Conservation (phyloP, 2,329 filamentous ascomycete genomes). For the Pseudocercospora cruenta region DNA sequence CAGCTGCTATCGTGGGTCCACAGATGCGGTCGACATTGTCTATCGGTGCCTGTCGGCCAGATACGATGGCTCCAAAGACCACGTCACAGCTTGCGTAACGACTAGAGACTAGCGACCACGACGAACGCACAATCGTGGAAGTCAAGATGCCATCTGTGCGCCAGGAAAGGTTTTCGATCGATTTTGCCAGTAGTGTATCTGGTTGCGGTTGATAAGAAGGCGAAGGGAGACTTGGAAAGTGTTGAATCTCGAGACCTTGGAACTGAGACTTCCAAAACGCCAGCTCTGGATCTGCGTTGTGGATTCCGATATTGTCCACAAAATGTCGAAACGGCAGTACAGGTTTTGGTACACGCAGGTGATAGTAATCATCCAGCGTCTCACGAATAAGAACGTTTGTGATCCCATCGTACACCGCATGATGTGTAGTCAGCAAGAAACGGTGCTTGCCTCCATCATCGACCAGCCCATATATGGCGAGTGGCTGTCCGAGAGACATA, state of each 20-base stretch:
- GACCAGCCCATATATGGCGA: conserved; percentile 6
- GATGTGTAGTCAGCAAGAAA: conserved; percentile 37
- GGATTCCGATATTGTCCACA: conserved; percentile 38
- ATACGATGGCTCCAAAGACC: conserved; percentile 21
- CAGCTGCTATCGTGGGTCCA: conserved; percentile 23
- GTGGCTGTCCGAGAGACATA: not conserved
- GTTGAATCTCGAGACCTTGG: conserved; percentile 33
- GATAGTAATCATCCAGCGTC: conserved; percentile 26
- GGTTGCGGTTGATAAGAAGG: conserved; percentile 29
- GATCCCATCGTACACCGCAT: conserved; percentile 47
- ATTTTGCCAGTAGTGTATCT: conserved; percentile 32
- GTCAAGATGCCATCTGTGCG: conserved; percentile 16
- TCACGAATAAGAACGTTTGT: conserved; percentile 41
- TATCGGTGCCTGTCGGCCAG: conserved; percentile 32
- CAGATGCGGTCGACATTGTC: conserved; percentile 15
- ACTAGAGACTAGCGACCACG: conserved; percentile 18
- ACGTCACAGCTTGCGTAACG: conserved; percentile 16
- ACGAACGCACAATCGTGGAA: conserved; percentile 16
- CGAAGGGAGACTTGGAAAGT: conserved; percentile 40
- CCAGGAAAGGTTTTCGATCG: conserved; percentile 19
- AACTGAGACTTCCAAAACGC: conserved; percentile 43
- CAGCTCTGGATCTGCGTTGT: conserved; percentile 29
- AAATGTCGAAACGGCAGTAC: conserved; percentile 34
- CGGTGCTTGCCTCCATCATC: not conserved
- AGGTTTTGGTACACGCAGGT: not conserved